A percentile compares a stretch with the other conserved stretches of the same genome.
These are phyloP conservation scores for Ogataea naganishii DNA, from an alignment of 805 yeast species.

Conservation along the genomic window DNA sequence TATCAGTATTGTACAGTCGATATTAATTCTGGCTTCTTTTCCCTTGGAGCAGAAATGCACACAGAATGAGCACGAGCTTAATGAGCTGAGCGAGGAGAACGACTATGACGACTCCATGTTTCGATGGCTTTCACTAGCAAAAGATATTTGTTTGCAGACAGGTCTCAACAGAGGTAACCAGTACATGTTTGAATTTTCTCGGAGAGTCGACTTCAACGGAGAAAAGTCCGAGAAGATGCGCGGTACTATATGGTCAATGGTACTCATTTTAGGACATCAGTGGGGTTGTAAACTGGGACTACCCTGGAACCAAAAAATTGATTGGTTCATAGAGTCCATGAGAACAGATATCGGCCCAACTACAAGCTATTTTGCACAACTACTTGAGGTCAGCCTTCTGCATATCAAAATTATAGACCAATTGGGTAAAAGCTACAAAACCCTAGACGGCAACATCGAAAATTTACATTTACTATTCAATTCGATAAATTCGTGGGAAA, in stretches of 20 bases:
- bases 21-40: slow-evolving; percentile 17
- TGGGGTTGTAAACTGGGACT: slow-evolving; percentile 18
- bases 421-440: slow-evolving; percentile 12
- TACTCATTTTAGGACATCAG: slow-evolving; percentile 18
- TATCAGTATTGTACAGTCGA: slow-evolving; percentile 14
- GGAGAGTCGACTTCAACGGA: slow-evolving; percentile 7
- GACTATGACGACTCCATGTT: slow-evolving; percentile 13
- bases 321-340: slow-evolving; percentile 2
- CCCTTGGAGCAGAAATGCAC: slow-evolving; percentile 8
- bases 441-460: slow-evolving; percentile 6
- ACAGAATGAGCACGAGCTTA: slow-evolving; percentile 5
- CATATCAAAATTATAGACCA: slow-evolving; percentile 13
- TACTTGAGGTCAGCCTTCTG: slow-evolving; percentile 12
- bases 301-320: slow-evolving; percentile 12
- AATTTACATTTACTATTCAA: slow-evolving; percentile 10
- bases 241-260: slow-evolving; percentile 18
- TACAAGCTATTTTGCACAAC: slow-evolving; percentile 9
- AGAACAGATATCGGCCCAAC: no score
- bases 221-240: slow-evolving; percentile 8
- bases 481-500: slow-evolving; percentile 17
- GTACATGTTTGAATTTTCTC: slow-evolving; percentile 11
- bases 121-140: slow-evolving; percentile 16
- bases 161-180: slow-evolving; percentile 11
- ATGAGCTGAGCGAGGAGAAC: slow-evolving; percentile 6
- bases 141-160: slow-evolving; percentile 12